Evolutionary conservation across 2,329 filamentous ascomycete species (phyloP), one percentile per base, ranked within the genome.

Genomic region (Exophiala viscosa): DNA sequence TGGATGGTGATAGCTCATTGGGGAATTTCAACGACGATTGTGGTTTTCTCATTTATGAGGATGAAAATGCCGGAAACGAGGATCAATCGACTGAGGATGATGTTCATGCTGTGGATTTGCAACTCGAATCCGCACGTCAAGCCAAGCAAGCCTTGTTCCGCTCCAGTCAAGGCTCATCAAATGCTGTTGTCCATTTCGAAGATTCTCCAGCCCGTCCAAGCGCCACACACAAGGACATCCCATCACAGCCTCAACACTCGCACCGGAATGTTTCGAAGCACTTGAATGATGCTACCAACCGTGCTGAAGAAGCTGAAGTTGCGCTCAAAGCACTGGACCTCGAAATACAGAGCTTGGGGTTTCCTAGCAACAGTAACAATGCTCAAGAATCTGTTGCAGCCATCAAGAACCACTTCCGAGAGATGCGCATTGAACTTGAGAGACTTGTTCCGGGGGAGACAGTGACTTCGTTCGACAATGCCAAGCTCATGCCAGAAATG

Each of bases 381-480:
- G 45, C 51, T 31, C 52, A 61, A 8, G 68, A 70, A 13, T 64
- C 71, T 15, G 56, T 75, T 17, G 47, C 61, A 4, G 63, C 69
- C 36, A 70, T 76, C 52, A 66, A 67, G 17, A 58, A 60, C 5
- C 66, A 66, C 14, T 75, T 76, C 55, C 70, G 71, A 8, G 58
- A 67, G 31, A 72, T 74, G 31, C 70, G 73, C 23, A 61, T 76
- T 14, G 67, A 71, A 15, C 66, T 77, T 10, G 74, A 77, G 52
- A 65, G 67, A 41, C 59, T 68, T 2, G 54, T 75, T 7, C 73
- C 75, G 5, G 73, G 73, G 6, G 75, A 76, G 55, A 75, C 69
- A 14, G 61, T 68, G 41, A 66, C 63, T 4, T 59, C 69, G 10
- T 65, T 74, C 14, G 59, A 68, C 8, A 64, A 75, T 44, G 68